A percentile compares a stretch with the other conserved stretches of the same genome.
phyloP scores from a whole-genome alignment of 2,329 filamentous ascomycete species.

The Cladophialophora chaetospira region DNA sequence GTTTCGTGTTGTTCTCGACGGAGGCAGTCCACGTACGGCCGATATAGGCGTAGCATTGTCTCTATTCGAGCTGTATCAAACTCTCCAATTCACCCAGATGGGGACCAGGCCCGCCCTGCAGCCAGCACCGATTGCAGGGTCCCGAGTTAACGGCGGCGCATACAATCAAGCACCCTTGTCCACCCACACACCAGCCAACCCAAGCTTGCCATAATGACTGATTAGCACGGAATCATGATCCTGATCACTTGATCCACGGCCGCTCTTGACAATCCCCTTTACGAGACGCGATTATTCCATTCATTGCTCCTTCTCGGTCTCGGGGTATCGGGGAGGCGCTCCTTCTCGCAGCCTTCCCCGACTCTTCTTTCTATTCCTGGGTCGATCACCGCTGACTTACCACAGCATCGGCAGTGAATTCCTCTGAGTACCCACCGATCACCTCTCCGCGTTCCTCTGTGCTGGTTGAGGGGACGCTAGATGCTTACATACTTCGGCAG shows the following conservation, averaged over 20 bases:
- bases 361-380: neutral
- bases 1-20: no score
- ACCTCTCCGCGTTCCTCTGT: conserved; percentile 22
- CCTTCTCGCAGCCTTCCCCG: neutral
- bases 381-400: neutral
- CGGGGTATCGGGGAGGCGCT: neutral
- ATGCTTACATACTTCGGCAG: conserved; percentile 13
- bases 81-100: no score
- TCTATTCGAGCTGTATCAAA: neutral
- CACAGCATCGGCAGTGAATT: neutral
- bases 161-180: neutral
- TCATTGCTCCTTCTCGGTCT: no score
- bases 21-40: no score
- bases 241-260: neutral
- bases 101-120: no score
- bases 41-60: no score
- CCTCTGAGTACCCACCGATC: conserved; percentile 17
- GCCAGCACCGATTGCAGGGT: conserved; percentile 6
- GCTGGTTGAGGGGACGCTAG: neutral
- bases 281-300: no score
- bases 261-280: neutral
- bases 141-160: neutral
- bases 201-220: neutral
- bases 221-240: neutral
- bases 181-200: neutral